Percentiles rank a stretch among this genome's conserved stretches.
Conservation (phyloP, 1,284 basidiomycete genomes). For the Fomitopsis betulina region DNA sequence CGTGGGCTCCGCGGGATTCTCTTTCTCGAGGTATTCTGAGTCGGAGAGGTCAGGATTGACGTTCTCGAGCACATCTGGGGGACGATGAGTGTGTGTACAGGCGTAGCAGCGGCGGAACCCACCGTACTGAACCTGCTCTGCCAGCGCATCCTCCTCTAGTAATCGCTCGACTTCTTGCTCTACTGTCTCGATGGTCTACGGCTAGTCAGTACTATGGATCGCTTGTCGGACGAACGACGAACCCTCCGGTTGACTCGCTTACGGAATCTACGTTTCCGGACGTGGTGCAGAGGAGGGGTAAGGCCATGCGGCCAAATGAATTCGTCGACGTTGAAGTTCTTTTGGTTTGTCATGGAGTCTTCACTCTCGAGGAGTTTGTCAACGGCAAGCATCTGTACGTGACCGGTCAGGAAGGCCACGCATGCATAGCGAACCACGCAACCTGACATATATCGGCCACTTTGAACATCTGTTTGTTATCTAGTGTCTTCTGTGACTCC, state of each 20-base stretch:
- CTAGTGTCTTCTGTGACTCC: conserved; percentile 95
- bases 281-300: conserved; percentile 90
- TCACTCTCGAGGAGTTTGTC: conserved; percentile 75
- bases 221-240: conserved; percentile 21
- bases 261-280: conserved; percentile 89
- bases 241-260: conserved; percentile 85
- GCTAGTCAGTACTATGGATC: background rate
- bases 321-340: conserved; percentile 87
- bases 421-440: conserved; percentile 1
- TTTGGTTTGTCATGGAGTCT: conserved; percentile 49
- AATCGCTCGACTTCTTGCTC: conserved; percentile 95
- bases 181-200: conserved; percentile 90
- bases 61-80: conserved; percentile 74
- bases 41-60: conserved; percentile 86
- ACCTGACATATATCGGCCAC: conserved; percentile 98
- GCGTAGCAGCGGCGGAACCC: conserved; percentile 12
- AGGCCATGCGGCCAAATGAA: conserved; percentile 98
- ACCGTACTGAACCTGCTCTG: conserved; percentile 79
- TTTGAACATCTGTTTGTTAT: conserved; percentile 97
- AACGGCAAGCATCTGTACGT: conserved; percentile 78
- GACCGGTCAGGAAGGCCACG: background rate
- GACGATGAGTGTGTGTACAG: background rate
- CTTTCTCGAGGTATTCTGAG: conserved; percentile 76
- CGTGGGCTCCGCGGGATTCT: conserved; percentile 54
- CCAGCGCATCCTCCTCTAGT: conserved; percentile 81